These are phyloP conservation scores for Quercus wislizeni DNA, from an alignment of 306 rosid genomes.

Conservation along the genomic window DNA sequence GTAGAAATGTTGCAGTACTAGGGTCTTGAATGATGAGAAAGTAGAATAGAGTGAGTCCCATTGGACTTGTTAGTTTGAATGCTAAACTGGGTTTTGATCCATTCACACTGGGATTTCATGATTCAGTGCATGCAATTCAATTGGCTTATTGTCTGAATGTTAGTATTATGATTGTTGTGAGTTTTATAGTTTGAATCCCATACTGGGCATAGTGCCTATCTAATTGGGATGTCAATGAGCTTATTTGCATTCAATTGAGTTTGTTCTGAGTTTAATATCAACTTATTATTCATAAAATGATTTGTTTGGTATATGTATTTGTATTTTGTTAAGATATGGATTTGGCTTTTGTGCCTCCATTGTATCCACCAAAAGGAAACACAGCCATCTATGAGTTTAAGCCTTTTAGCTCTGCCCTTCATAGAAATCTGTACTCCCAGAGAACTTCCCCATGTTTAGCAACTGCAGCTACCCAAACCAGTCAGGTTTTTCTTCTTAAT, in stretches of 20 bases:
- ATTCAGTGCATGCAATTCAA: neutral
- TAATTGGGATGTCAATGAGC: neutral
- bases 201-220: neutral
- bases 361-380: constrained; percentile 21
- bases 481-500: constrained; percentile 35
- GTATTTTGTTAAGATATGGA: constrained; percentile 30
- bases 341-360: constrained; percentile 31
- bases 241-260: neutral
- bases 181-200: neutral
- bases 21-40: too few species aligned
- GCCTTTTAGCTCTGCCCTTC: constrained; percentile 18
- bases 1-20: too few species aligned
- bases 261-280: neutral
- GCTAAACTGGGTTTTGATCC: neutral
- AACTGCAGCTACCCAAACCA: constrained; percentile 23
- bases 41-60: too few species aligned
- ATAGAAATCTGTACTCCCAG: constrained; percentile 17
- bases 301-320: neutral
- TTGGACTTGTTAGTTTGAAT: neutral
- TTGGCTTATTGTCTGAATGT: neutral
- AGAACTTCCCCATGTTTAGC: constrained; percentile 27
- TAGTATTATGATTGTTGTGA: neutral
- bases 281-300: neutral
- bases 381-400: constrained; percentile 19
- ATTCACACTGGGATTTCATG: neutral